Base-by-base conservation (phyloP, 2,329 filamentous ascomycete genomes). In the Monosporascus sp. region DNA sequence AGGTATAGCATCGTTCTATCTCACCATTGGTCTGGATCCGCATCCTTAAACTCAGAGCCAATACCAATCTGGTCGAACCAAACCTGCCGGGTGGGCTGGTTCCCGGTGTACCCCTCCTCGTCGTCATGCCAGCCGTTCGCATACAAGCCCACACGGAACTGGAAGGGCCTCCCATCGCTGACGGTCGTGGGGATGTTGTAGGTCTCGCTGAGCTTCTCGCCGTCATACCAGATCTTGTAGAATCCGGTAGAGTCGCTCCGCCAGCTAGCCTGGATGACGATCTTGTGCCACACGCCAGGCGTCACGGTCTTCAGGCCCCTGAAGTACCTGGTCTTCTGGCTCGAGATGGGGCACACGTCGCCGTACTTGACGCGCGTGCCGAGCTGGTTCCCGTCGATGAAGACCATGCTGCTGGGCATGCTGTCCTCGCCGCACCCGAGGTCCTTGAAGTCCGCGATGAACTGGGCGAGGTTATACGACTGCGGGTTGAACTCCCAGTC, bases 1-100 rank as follows among this genome's bases (percentile, higher is more conserved):
- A 20, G 9, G 22, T 24, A 22, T 26, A 3, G 41, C 38, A 24
- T 18, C 22, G 43, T 8, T 31, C 14, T 31, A n/a, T 7, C 14
- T 46, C 26, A 46, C 43, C 43, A 46, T 9, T 46, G 43, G 22
- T 56, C 58, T 9, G 71, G 69, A 53, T 74, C 68, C 2, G 68
- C 72, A 60, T 76, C 73, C 8, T 64, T 63, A 55, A 71, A 73
- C 1, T 62, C 67, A 2, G 71, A 72, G 1, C 74, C 77, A 7
- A 73, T 65, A 6, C 72, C 70, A 54, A 79, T 71, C 66, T 78
- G 71, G 57, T 79, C 77, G 58, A 72, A 77, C 74, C 75, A 80
- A n/a, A 78, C 61, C 64, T 77, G 69, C 9, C 77, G 67, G 22
- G 72, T 73, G 0, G 61, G 58, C 66, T 78, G 75, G 17, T 55